Evolutionary conservation across 208 protist genomes (phyloP).

Genomic region (Blastocrithidia nonstop): DNA sequence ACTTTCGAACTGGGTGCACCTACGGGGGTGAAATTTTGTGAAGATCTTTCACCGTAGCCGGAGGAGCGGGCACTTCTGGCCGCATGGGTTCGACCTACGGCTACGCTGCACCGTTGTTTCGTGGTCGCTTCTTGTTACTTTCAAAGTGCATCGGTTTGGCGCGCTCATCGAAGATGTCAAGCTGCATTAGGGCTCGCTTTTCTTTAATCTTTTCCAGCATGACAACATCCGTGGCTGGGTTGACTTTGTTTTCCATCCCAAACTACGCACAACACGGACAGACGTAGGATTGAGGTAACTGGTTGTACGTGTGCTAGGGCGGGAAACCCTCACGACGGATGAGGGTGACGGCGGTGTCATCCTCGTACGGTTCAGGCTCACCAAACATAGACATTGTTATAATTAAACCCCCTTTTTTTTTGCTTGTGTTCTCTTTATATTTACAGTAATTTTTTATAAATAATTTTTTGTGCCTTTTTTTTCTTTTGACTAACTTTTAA

Average conservation of each 20-base stretch:
- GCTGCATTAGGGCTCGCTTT: slow-evolving; percentile 47
- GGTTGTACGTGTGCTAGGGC: slow-evolving; percentile 52
- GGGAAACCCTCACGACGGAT: slow-evolving; percentile 74
- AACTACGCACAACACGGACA: slow-evolving; percentile 78
- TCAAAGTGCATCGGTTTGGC: slow-evolving; percentile 33
- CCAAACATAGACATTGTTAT: slow-evolving; percentile 69
- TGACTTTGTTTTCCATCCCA: slow-evolving; percentile 30
- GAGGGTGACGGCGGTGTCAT: slow-evolving; percentile 76
- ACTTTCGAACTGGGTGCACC: slow-evolving; percentile 16
- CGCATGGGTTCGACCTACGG: slow-evolving; percentile 14
- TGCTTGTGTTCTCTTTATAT: slow-evolving; percentile 6
- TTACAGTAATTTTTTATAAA: slow-evolving; percentile 2
- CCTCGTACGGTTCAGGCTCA: slow-evolving; percentile 65
- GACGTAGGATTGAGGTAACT: slow-evolving; percentile 70
- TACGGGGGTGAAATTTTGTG: slow-evolving; percentile 21
- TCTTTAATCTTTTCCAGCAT: slow-evolving; percentile 56
- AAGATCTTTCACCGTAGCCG: slow-evolving; percentile 52
- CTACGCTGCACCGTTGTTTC: slow-evolving; percentile 18
- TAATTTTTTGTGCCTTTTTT: too few relatives aligned
- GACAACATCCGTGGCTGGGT: slow-evolving; percentile 32
- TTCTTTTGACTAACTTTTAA: too few relatives aligned
- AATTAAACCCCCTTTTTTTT: background rate
- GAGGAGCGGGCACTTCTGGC: slow-evolving; percentile 38
- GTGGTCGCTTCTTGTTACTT: slow-evolving; percentile 13
- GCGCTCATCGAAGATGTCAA: slow-evolving; percentile 83